phyloP scores from a whole-genome alignment of 257 asterid species.

The Coffea eugenioides region DNA sequence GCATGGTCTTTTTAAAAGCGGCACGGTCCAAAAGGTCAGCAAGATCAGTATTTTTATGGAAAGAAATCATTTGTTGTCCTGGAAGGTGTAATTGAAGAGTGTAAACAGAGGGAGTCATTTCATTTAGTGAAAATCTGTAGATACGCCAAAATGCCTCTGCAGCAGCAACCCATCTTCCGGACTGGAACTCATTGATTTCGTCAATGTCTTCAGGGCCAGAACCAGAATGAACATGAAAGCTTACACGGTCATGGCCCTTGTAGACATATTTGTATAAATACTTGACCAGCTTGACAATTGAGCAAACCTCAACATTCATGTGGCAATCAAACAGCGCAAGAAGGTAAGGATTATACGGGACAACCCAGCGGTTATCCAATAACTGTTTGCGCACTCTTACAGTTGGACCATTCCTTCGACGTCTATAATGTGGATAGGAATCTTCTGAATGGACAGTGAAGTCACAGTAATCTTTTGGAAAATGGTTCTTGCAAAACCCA shows the following conservation, averaged over 20 bases:
- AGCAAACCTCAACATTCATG: background rate
- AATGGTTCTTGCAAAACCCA: background rate
- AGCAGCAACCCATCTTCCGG: background rate
- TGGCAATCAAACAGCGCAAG: background rate
- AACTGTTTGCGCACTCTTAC: rapidly evolving
- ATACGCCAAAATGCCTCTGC: background rate
- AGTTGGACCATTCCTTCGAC: background rate
- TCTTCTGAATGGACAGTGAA: background rate
- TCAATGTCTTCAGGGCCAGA: background rate
- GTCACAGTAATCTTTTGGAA: background rate
- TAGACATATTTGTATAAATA: background rate
- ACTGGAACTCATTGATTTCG: background rate
- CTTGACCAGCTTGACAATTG: background rate
- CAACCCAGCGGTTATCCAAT: background rate
- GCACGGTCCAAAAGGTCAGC: background rate
- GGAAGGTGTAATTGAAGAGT: background rate
- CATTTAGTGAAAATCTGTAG: background rate
- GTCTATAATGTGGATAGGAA: background rate
- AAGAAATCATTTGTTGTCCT: background rate
- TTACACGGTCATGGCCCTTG: background rate
- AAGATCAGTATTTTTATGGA: background rate
- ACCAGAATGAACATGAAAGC: background rate
- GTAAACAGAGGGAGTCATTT: background rate
- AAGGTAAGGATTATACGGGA: background rate
- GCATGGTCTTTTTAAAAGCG: background rate